These are phyloP conservation scores for Rhizopogon vesiculosus DNA, from an alignment of 768 basidiomycete species.

Conservation along the genomic window DNA sequence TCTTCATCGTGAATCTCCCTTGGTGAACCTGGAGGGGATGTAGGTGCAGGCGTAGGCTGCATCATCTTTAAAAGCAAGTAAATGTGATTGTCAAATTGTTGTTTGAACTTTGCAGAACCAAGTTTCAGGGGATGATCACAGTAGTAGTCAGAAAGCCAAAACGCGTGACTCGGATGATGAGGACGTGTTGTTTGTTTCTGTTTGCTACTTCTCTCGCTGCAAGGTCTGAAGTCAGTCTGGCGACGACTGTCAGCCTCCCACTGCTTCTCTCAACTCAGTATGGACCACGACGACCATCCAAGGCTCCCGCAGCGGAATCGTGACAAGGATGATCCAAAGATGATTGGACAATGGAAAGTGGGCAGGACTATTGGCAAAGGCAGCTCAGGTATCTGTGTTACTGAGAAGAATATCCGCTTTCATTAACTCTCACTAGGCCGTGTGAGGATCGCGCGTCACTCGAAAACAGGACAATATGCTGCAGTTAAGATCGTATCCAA, in stretches of 20 bases:
- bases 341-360: constrained; percentile 79
- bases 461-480: constrained; percentile 84
- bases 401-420: not conserved
- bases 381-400: constrained; percentile 46
- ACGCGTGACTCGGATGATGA: not conserved
- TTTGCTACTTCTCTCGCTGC: constrained; percentile 2
- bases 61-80: constrained; percentile 27
- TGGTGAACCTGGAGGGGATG: constrained; percentile 52
- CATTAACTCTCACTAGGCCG: constrained; percentile 50
- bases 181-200: constrained; percentile 16
- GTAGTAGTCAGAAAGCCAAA: not conserved
- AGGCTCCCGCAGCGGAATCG: constrained; percentile 25
- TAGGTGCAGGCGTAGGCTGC: constrained; percentile 66
- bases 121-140: not conserved
- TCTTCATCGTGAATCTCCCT: constrained; percentile 18
- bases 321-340: constrained; percentile 47
- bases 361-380: constrained; percentile 83
- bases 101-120: not conserved
- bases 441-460: constrained; percentile 84
- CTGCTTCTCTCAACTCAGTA: not conserved
- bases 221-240: no score
- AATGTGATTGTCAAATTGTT: not conserved
- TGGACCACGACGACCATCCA: constrained; percentile 19
- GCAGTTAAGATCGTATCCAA: constrained; percentile 95
- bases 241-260: not conserved